phyloP scores from a whole-genome alignment of 257 asterid species.

The Salvia splendens region DNA sequence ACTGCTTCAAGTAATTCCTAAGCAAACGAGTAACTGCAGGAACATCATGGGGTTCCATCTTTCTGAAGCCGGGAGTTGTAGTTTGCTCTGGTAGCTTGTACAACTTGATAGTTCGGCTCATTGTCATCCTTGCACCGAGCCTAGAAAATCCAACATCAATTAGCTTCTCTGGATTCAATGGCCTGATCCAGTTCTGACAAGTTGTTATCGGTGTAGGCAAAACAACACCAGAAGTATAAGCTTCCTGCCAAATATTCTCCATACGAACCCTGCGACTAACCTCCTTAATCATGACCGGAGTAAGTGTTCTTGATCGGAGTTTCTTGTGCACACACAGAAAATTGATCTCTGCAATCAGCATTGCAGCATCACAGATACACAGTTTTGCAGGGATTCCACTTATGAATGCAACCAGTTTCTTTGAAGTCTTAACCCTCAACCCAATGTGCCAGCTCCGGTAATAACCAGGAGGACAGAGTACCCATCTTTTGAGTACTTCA shows the following conservation, averaged over 20 bases:
- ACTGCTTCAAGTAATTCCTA: slow-evolving; percentile 65
- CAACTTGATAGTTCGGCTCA: slow-evolving; percentile 77
- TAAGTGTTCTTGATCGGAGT: slow-evolving; percentile 84
- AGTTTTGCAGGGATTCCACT: slow-evolving; percentile 86
- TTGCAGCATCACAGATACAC: slow-evolving; percentile 63
- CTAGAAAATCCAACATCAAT: slow-evolving; percentile 89
- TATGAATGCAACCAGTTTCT: slow-evolving; percentile 83
- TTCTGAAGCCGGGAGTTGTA: slow-evolving; percentile 68
- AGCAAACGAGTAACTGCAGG: slow-evolving; percentile 80
- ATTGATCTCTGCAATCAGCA: slow-evolving; percentile 79
- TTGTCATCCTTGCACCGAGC: slow-evolving; percentile 86
- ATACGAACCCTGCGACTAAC: slow-evolving; percentile 77
- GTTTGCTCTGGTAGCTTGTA: slow-evolving; percentile 75
- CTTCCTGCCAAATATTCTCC: slow-evolving; percentile 94
- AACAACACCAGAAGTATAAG: slow-evolving; percentile 86
- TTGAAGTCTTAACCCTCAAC: slow-evolving; percentile 73
- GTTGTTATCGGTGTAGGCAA: slow-evolving; percentile 82
- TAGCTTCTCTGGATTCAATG: slow-evolving; percentile 81
- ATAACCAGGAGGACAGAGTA: slow-evolving; percentile 76
- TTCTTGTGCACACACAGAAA: slow-evolving; percentile 86
- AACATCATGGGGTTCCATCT: slow-evolving; percentile 80
- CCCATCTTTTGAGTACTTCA: slow-evolving; percentile 95
- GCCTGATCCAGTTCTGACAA: slow-evolving; percentile 85
- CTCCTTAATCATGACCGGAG: slow-evolving; percentile 89
- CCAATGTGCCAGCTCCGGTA: slow-evolving; percentile 83